Evolutionary conservation across 2,329 filamentous ascomycete genomes (phyloP).

Genomic region (Colletotrichum lini): DNA sequence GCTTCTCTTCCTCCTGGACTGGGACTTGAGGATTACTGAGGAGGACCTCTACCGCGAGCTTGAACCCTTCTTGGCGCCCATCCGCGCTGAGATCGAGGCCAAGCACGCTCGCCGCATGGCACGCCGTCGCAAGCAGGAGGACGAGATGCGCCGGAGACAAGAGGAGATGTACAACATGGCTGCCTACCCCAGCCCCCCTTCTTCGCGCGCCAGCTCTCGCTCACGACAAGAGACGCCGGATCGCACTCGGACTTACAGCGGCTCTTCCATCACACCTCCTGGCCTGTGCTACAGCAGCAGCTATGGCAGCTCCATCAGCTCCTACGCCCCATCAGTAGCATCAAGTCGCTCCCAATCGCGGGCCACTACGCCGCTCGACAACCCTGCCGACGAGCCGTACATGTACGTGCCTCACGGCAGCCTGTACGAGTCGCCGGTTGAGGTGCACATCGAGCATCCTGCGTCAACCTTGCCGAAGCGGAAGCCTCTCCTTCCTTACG

Average conservation of each 20-base stretch:
- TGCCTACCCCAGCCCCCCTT: slow-evolving; percentile 62
- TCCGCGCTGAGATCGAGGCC: slow-evolving; percentile 73
- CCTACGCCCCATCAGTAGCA: slow-evolving; percentile 63
- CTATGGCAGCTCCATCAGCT: slow-evolving; percentile 57
- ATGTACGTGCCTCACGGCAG: slow-evolving; percentile 57
- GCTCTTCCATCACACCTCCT: slow-evolving; percentile 58
- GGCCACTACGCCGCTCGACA: slow-evolving; percentile 66
- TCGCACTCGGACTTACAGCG: slow-evolving; percentile 56
- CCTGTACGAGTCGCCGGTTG: slow-evolving; percentile 65
- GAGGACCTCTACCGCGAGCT: slow-evolving; percentile 90
- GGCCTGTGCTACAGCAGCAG: slow-evolving; percentile 61
- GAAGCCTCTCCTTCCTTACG: slow-evolving; percentile 63
- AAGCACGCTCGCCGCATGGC: slow-evolving; percentile 66
- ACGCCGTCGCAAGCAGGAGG: slow-evolving; percentile 63
- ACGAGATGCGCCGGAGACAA: slow-evolving; percentile 54
- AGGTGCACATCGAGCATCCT: slow-evolving; percentile 59
- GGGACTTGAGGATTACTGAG: slow-evolving; percentile 89
- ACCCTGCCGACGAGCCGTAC: slow-evolving; percentile 60
- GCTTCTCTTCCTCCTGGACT: slow-evolving; percentile 92
- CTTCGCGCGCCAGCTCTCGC: slow-evolving; percentile 59
- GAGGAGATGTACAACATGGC: slow-evolving; percentile 51
- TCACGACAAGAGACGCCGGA: slow-evolving; percentile 59
- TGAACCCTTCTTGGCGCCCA: slow-evolving; percentile 88
- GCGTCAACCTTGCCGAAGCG: slow-evolving; percentile 52
- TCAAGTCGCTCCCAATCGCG: slow-evolving; percentile 60